Conservation (phyloP, 805 yeast species). For the Debaryomyces prosopidis region DNA sequence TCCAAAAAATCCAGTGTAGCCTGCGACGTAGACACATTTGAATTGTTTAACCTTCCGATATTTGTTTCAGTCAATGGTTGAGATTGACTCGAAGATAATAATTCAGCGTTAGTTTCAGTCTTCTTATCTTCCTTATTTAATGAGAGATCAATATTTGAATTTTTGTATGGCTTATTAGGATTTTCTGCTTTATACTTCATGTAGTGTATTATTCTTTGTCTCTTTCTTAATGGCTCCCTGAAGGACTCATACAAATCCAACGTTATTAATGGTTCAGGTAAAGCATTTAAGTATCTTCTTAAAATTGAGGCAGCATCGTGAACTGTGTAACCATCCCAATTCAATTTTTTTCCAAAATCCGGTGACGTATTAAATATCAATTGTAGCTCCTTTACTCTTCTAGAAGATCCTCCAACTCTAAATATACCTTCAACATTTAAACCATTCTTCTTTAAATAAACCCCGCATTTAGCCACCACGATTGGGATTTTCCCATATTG, state of each 20-base stretch:
- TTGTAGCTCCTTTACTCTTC: constrained; percentile 85
- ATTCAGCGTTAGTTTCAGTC: constrained; percentile 8
- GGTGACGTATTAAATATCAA: constrained; percentile 84
- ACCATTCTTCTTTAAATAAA: constrained; percentile 75
- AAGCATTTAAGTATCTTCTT: constrained; percentile 79
- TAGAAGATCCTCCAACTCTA: constrained; percentile 87
- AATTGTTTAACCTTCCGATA: constrained; percentile 27
- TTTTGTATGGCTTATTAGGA: constrained; percentile 20
- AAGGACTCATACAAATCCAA: constrained; percentile 72
- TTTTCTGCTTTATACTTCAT: constrained; percentile 58
- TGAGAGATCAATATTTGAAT: neutral
- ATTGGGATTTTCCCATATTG: constrained; percentile 89
- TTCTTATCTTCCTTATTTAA: constrained; percentile 8
- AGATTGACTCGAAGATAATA: constrained; percentile 13
- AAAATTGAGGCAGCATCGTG: constrained; percentile 95
- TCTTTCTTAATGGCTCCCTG: constrained; percentile 67
- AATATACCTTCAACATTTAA: constrained; percentile 87
- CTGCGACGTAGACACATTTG: constrained; percentile 8
- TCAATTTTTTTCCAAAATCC: constrained; percentile 79
- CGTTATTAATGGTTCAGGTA: constrained; percentile 93
- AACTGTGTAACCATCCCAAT: constrained; percentile 92
- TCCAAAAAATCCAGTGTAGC: neutral
- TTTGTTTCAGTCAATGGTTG: constrained; percentile 34
- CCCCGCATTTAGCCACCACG: constrained; percentile 95
- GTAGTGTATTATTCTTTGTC: constrained; percentile 66